Percentiles rank a stretch among this genome's conserved stretches.
Evolutionary conservation across 352 stramenopile species (phyloP).

Genomic region (Pythium aphanidermatum): DNA sequence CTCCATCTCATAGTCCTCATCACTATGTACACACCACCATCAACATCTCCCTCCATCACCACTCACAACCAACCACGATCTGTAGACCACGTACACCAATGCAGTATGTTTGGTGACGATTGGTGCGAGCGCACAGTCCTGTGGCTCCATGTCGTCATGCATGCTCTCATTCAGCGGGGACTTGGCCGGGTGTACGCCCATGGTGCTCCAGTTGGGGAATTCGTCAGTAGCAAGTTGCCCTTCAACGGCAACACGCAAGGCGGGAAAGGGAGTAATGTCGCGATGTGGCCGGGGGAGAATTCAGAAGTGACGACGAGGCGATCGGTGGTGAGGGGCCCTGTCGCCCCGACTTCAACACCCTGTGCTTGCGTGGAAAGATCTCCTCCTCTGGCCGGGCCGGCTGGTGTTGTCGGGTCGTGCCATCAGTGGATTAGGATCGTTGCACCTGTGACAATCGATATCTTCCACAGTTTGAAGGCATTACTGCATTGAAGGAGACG

Average conservation of each 20-base stretch:
- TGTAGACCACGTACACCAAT: too few species aligned
- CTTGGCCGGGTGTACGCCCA: constrained; percentile 9
- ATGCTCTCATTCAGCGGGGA: not conserved
- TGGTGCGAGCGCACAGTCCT: not conserved
- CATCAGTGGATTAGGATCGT: not conserved
- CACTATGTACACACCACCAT: too few species aligned
- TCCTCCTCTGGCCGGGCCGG: constrained; percentile 5
- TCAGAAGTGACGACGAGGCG: constrained; percentile 9
- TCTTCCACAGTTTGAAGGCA: not conserved
- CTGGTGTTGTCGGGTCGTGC: constrained; percentile 1
- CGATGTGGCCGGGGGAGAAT: not conserved
- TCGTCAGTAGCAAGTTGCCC: not conserved
- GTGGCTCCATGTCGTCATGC: not conserved
- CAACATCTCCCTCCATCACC: too few species aligned
- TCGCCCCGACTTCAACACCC: constrained; percentile 15
- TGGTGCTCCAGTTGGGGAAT: not conserved
- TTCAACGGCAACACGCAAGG: not conserved
- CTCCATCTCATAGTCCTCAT: too few species aligned
- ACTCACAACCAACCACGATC: too few species aligned
- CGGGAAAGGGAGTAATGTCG: too few species aligned
- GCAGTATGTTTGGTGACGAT: not conserved
- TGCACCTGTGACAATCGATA: not conserved
- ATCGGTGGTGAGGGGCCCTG: too few species aligned
- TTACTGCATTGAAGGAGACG: too few species aligned
- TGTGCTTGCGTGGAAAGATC: constrained; percentile 3